These are phyloP conservation scores for Aphanomyces invadans DNA, from an alignment of 352 stramenopile species.

Conservation along the genomic window DNA sequence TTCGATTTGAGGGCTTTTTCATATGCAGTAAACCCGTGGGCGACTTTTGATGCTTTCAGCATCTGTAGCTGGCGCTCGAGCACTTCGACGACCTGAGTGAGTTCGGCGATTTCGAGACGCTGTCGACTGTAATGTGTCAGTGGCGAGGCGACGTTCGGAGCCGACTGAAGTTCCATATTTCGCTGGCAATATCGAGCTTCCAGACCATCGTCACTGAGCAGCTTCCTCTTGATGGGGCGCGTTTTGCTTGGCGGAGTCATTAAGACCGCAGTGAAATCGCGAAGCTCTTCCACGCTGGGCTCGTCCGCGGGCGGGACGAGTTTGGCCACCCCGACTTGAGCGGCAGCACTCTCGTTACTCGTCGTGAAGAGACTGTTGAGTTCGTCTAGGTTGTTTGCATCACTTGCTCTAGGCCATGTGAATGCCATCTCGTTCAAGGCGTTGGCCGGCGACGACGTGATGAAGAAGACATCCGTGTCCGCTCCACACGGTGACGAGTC, in stretches of 20 bases:
- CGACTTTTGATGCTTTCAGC: background rate
- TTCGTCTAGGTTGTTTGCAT: too few species aligned
- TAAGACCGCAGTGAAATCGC: background rate
- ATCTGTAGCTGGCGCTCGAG: background rate
- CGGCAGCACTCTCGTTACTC: background rate
- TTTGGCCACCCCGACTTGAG: background rate
- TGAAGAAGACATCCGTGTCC: background rate
- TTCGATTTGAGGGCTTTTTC: background rate
- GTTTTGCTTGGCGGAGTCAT: background rate
- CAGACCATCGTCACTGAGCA: background rate
- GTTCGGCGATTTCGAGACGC: background rate
- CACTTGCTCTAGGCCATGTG: background rate
- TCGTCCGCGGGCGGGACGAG: background rate
- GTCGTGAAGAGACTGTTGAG: background rate
- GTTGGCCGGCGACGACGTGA: background rate
- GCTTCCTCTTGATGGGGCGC: background rate
- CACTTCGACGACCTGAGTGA: background rate
- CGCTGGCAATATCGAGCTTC: background rate
- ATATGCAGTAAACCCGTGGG: background rate
- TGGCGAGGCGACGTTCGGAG: background rate
- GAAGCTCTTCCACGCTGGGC: background rate
- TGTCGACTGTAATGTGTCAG: constrained; percentile 6
- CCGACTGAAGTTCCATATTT: background rate
- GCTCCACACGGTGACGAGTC: background rate
- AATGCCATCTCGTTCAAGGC: background rate